Evolutionary conservation across 495 filamentous ascomycete genomes (phyloP).

Genomic region (Penicillium salamii): DNA sequence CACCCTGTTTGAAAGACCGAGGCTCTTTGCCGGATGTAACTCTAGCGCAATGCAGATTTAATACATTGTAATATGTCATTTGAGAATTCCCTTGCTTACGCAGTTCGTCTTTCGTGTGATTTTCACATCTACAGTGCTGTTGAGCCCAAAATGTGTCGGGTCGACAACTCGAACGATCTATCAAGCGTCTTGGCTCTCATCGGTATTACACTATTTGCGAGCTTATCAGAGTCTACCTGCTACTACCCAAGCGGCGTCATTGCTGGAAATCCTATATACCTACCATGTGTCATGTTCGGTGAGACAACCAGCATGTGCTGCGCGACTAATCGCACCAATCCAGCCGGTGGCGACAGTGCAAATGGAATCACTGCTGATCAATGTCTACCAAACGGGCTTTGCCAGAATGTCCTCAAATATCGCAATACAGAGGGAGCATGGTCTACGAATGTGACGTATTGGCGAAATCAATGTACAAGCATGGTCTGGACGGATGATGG

Average conservation of each 20-base stretch:
- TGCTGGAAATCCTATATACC: background rate
- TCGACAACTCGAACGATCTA: no score
- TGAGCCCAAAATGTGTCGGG: no score
- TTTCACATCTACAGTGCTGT: no score
- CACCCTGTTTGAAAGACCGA: no score
- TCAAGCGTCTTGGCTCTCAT: no score
- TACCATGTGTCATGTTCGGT: constrained; percentile 6
- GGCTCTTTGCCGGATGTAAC: no score
- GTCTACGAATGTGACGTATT: constrained; percentile 1
- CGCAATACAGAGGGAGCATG: background rate
- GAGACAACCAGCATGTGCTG: constrained; percentile 13
- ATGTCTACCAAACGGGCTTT: constrained; percentile 12
- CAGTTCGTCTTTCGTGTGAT: no score
- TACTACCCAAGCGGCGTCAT: background rate
- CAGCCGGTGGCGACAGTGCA: constrained; percentile 1
- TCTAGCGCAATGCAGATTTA: no score
- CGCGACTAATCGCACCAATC: constrained; percentile 12
- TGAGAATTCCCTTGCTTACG: no score
- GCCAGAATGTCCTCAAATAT: background rate
- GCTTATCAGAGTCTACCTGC: background rate
- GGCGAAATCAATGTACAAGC: constrained; percentile 13
- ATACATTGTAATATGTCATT: no score
- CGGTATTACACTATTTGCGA: background rate
- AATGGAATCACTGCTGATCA: constrained; percentile 11
- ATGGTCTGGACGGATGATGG: constrained; percentile 3